Conservation (phyloP, 352 stramenopile genomes). For the Globisporangium cystogenes region DNA sequence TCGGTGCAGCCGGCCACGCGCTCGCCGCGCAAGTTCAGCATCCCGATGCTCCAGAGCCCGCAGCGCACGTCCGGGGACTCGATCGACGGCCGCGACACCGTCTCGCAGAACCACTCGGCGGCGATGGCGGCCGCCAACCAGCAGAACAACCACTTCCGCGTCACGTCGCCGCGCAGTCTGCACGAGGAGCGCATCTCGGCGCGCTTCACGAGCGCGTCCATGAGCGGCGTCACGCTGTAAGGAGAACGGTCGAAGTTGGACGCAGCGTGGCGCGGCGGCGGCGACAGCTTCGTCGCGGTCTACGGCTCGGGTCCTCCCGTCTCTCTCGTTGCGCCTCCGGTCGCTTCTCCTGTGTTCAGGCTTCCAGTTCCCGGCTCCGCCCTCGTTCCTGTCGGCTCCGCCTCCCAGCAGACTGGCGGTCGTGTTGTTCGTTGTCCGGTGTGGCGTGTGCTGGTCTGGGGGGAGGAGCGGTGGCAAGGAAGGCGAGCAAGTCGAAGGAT, state of each 20-base stretch:
- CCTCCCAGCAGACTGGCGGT: no score
- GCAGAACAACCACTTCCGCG: constrained; percentile 3
- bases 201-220: constrained; percentile 12
- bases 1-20: constrained; percentile 11
- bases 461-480: no score
- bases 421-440: no score
- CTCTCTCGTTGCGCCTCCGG: no score
- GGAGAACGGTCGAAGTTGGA: background rate
- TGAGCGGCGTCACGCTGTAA: constrained; percentile 16
- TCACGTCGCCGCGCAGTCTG: constrained; percentile 12
- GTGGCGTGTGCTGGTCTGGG: no score
- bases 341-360: no score
- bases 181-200: constrained; percentile 12
- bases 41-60: constrained; percentile 19
- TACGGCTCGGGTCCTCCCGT: no score
- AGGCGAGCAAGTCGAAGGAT: no score
- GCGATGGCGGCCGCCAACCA: background rate
- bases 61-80: constrained; percentile 9
- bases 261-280: no score
- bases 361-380: no score
- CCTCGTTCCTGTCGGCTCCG: no score
- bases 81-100: constrained; percentile 14
- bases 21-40: constrained; percentile 14
- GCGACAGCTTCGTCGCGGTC: no score
- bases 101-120: constrained; percentile 1